Base-by-base conservation (phyloP, 345 rosid genomes). In the Melaleuca quinquenervia region DNA sequence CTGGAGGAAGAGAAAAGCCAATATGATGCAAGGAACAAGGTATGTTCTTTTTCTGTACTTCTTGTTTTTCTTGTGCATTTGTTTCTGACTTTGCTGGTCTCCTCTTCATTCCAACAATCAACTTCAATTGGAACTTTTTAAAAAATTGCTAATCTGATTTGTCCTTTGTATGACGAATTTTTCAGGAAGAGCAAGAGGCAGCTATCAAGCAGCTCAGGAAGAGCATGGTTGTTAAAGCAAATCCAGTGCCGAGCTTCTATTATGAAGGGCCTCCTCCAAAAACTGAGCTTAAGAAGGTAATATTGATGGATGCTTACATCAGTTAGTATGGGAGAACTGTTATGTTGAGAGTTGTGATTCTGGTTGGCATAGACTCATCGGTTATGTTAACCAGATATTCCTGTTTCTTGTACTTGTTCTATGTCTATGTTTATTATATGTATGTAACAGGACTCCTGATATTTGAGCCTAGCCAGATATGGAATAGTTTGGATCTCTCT, bases 141-240 rank as follows among this genome's bases (percentile, higher is more conserved):
- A 14, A 20, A 52, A 51, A 27, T 8, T 49, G 85, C n/a, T 64
- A 24, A 41, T 52, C 26, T 32, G 58, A 50, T 83, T n/a, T 83
- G 60, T 36, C 49, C 16, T 58, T 24, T 70, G 45, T 60, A 64
- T 27, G 54, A 32, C 11, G 50, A 52, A 60, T 53, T 90, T 75
- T 92, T n/a, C 84, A 96, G 99, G 99, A 96, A 91, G 99, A 98
- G 91, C 96, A 94, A 92, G 97, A 96, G 84, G 98, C 99, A 48
- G 98, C 95, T 24, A 90, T 98, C 84, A 95, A 93, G 90, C 97
- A 94, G 90, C 96, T 98, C 74, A 93, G 99, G 88, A 98, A 90
- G 94, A 92, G 50, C 93, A 90, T 98, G 95, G 92, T 91, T 54
- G 85, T 93, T 83, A 98, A 88, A 90, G 99, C 99, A 41, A 96